Base-by-base conservation (phyloP, 192 early-diverging fungal genomes). In the Chytriomyces sp. region DNA sequence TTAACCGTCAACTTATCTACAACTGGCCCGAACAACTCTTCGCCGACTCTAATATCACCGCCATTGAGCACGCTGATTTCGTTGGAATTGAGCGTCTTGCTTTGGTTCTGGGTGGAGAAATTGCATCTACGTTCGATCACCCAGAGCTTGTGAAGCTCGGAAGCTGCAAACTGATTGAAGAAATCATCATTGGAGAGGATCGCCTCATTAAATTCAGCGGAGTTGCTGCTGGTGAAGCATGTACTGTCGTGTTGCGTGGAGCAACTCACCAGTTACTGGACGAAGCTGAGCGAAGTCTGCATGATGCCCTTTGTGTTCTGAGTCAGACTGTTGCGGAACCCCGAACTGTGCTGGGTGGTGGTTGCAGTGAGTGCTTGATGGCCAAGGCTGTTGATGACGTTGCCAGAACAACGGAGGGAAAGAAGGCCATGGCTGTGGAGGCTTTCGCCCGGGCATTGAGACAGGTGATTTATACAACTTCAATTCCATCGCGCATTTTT, bases 11-110 rank as follows among this genome's bases (percentile, higher is more conserved):
- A 82, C 86, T 99, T 47, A 99, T 99, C 78, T 99, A 99, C 89
- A 99, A 99, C 92, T 99, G 95, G 94, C 97, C 97, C 62, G 97
- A 99, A 85, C 95, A 96, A 84, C 89, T 99, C 53, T 94, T 99
- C 86, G 97, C 96, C n/a, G 97, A 99, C 81, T 88, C 95, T 60
- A 94, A 94, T 23, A 92, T 99, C 82, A 92, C 94, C 87, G 92
- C 94, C 61, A 99, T 99, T 71, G 97, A 99, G 82, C 97, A 99
- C 81, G 97, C 97, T 28, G 96, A 99, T 80, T 99, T 99, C 83
- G 96, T 97, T 80, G 97, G 97, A 77, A 90, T 99, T 48, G 97
- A 99, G 86, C 87, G 97, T 13, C 87, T 99, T 74, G 96, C 97
- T 63, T 84, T 99, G 57, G 97, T 99, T 20, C 97, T 97, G 60